Evolutionary conservation across 2,329 filamentous ascomycete genomes (phyloP).

Genomic region (Penicillium psychrosexuale): DNA sequence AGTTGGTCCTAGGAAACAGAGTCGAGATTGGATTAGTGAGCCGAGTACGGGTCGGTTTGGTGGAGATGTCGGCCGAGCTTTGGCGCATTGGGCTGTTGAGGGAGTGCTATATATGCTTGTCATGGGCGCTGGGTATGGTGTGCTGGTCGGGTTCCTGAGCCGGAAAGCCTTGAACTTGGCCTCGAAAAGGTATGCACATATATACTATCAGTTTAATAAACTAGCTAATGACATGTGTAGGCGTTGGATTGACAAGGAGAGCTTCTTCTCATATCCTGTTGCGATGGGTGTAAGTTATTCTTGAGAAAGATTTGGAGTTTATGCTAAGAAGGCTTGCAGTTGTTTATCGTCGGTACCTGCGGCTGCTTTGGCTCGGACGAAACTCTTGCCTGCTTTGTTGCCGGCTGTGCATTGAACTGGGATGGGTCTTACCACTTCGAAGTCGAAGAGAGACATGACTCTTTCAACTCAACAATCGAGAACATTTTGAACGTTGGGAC

Average conservation of each 20-base stretch:
- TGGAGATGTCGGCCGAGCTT: conserved; percentile 50
- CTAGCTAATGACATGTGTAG: conserved; percentile 28
- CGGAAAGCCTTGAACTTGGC: conserved; percentile 48
- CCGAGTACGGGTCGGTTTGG: conserved; percentile 52
- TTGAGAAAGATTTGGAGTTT: background rate
- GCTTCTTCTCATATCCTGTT: conserved; percentile 53
- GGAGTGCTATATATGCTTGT: conserved; percentile 60
- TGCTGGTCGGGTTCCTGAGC: conserved; percentile 49
- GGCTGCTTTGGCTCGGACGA: conserved; percentile 59
- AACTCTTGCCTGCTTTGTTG: conserved; percentile 59
- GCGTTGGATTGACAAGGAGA: conserved; percentile 56
- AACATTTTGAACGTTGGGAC: conserved; percentile 59
- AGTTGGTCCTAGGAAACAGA: conserved; percentile 20
- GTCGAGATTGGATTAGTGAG: conserved; percentile 29
- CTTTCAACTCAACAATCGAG: conserved; percentile 59
- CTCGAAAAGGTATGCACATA: conserved; percentile 25
- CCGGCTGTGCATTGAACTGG: conserved; percentile 61
- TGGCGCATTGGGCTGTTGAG: conserved; percentile 59
- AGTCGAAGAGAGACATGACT: conserved; percentile 55
- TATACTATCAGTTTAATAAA: background rate
- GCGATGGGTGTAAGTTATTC: conserved; percentile 45
- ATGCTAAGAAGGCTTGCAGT: conserved; percentile 27
- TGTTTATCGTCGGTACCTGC: conserved; percentile 58
- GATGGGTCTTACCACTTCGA: conserved; percentile 59
- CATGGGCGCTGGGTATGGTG: conserved; percentile 53